Conservation (phyloP, 2,329 filamentous ascomycete species). For the Aspergillus sp. region DNA sequence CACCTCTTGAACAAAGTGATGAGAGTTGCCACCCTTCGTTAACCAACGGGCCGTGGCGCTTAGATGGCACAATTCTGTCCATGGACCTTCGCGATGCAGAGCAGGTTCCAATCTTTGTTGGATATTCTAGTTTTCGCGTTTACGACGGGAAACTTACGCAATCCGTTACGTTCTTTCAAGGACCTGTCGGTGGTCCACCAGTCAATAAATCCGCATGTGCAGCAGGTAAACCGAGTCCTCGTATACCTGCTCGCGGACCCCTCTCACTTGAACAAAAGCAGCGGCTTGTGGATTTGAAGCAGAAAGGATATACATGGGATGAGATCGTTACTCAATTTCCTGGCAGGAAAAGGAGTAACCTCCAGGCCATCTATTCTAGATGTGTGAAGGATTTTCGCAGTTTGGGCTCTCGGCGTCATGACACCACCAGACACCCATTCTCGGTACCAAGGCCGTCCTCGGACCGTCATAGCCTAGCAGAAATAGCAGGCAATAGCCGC, state of each 20-base stretch:
- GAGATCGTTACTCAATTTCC: not conserved
- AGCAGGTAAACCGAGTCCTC: not conserved
- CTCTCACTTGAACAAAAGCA: not conserved
- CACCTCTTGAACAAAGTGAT: not conserved
- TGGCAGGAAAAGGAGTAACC: not conserved
- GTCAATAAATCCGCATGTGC: not conserved
- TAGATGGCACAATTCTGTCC: not conserved
- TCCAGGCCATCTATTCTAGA: not conserved
- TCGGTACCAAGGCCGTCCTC: not conserved
- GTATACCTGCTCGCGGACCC: not conserved
- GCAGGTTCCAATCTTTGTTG: not conserved
- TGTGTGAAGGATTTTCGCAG: not conserved
- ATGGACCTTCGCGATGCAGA: not conserved
- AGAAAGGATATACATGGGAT: not conserved
- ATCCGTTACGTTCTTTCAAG: not conserved
- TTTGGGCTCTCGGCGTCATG: not conserved
- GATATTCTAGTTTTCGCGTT: not conserved
- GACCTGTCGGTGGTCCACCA: not conserved
- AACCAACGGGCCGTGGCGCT: not conserved
- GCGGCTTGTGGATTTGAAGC: not conserved
- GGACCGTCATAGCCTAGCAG: not conserved
- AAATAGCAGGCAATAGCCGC: not conserved
- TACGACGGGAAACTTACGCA: not conserved
- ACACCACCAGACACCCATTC: not conserved
- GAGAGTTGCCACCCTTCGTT: not conserved